Evolutionary conservation across 805 yeast species (phyloP), one percentile per base, ranked within the genome.

Genomic region (Cyberlindnera mycetangii): DNA sequence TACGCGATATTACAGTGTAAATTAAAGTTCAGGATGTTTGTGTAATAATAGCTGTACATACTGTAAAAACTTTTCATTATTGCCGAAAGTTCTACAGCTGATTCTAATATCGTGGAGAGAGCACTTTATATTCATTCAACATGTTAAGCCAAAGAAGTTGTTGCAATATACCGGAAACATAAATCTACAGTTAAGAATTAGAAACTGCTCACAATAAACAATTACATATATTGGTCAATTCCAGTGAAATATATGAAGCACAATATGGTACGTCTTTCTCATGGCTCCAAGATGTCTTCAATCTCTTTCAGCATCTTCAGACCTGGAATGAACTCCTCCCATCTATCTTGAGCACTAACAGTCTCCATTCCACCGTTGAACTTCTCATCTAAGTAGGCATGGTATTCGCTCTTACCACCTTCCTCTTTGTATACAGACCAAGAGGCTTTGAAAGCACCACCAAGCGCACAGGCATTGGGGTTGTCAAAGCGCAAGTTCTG

Each of bases 401-500:
- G 74, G 66, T 73, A 77, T 4, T 32, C 48, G 7, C 41, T 44
- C 3, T 16, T 17, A 2, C 50, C 52, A 6, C 54, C 50, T 2
- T 45, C 37, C 14, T 58, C 45, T 9, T 54, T 54, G 16, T 56
- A 51, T 19, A 44, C 41, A 31, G 87, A 76, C 95, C 95, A 89
- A 38, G 82, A 69, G 1, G 96, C 92, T 60, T 86, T 85, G 66
- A 75, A 86, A 33, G 95, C 92, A 4, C 96, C 96, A 20, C 97
- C 97, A 28, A 87, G 64, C 0, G 96, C 97, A 72, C 97, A 89
- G 1, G 96, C 93, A 65, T 89, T 89, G 7, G 92, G 80, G 37
- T 87, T 77, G 56, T 86, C 89, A 31, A 85, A 81, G 48, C 79
- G 77, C 60, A 65, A 86, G 42, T 41, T 47, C 18, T 47, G 32